A percentile compares a stretch with the other conserved stretches of the same genome.
phyloP scores from a whole-genome alignment of 1,284 basidiomycete genomes.

The Irpex sp. region DNA sequence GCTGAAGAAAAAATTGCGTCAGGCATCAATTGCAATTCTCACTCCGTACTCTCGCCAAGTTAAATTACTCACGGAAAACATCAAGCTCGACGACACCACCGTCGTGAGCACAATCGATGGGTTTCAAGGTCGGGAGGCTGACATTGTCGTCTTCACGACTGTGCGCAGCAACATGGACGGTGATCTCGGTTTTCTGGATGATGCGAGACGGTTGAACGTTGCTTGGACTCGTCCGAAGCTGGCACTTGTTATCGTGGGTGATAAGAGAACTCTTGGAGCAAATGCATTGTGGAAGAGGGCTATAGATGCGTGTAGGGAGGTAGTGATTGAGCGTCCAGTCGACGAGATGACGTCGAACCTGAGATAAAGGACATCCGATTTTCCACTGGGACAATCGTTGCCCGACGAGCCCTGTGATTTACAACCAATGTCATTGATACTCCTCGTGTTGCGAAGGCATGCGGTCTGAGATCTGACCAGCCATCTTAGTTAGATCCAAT shows the following conservation, averaged over 20 bases:
- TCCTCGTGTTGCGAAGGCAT: too few species aligned
- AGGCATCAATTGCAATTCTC: conserved; percentile 43
- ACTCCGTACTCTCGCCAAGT: conserved; percentile 60
- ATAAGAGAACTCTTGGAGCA: conserved; percentile 49
- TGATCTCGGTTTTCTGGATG: conserved; percentile 71
- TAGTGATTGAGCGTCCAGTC: neutral
- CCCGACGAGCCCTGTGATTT: too few species aligned
- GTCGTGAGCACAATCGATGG: conserved; percentile 62
- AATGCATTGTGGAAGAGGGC: conserved; percentile 48
- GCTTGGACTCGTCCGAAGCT: conserved; percentile 71
- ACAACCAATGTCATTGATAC: too few species aligned
- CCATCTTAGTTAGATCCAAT: too few species aligned
- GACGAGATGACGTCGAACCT: neutral
- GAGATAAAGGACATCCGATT: too few species aligned
- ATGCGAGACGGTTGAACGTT: conserved; percentile 65
- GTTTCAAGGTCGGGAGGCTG: conserved; percentile 75
- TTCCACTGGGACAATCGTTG: too few species aligned
- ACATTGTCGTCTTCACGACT: conserved; percentile 68
- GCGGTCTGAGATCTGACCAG: too few species aligned
- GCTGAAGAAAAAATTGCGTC: conserved; percentile 19
- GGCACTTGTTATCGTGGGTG: conserved; percentile 63
- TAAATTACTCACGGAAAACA: conserved; percentile 36
- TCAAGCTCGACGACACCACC: conserved; percentile 36
- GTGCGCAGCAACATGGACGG: conserved; percentile 58
- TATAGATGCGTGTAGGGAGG: conserved; percentile 4